phyloP scores from a whole-genome alignment of 2,329 filamentous ascomycete genomes.

The Pseudogymnoascus sp. region DNA sequence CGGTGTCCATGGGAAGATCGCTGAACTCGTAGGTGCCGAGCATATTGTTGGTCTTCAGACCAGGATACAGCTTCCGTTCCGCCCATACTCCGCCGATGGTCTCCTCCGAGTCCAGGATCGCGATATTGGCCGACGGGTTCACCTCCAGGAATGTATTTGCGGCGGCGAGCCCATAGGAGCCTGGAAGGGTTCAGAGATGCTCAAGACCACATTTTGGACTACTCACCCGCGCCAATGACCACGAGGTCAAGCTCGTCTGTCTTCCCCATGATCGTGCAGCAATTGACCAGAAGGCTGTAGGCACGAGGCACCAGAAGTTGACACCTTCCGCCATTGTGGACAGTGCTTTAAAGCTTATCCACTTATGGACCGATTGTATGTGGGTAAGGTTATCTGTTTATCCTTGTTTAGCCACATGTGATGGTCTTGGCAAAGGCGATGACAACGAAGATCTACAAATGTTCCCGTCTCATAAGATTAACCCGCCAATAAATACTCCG shows the following conservation, averaged over 20 bases:
- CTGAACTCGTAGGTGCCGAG: conserved; percentile 65
- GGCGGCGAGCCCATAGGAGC: conserved; percentile 49
- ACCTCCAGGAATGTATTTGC: conserved; percentile 55
- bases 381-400: background rate
- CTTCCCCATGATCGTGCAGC: background rate
- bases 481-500: background rate
- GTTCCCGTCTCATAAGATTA: background rate
- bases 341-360: background rate
- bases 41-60: conserved; percentile 67
- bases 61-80: conserved; percentile 57
- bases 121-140: conserved; percentile 48
- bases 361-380: background rate
- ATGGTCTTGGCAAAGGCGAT: background rate
- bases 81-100: conserved; percentile 65
- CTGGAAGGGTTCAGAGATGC: conserved; percentile 23
- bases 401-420: background rate
- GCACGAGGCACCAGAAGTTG: background rate
- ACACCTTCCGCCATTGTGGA: background rate
- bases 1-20: conserved; percentile 61
- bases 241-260: conserved; percentile 27
- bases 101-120: conserved; percentile 49
- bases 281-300: background rate
- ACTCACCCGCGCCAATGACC: conserved; percentile 43
- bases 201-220: background rate
- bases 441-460: background rate